These are phyloP conservation scores for Euphrasia confusa DNA, from an alignment of 257 asterid genomes.

Conservation along the genomic window DNA sequence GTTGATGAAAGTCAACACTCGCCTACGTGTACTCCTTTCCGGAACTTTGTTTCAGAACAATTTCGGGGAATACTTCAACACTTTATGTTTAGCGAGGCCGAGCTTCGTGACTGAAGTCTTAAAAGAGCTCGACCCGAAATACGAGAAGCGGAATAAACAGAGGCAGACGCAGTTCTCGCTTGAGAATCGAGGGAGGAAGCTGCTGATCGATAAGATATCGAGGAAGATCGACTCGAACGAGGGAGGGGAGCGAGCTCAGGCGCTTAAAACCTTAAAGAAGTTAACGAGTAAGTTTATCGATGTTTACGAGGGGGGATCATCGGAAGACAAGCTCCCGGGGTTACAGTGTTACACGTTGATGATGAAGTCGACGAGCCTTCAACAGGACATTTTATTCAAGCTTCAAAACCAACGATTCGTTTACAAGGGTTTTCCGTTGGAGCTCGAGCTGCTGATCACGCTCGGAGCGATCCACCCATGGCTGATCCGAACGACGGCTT, in stretches of 20 bases:
- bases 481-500: constrained; percentile 75
- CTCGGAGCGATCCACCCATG: constrained; percentile 98
- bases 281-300: constrained; percentile 77
- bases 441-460: constrained; percentile 77
- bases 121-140: constrained; percentile 81
- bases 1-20: constrained; percentile 83
- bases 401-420: constrained; percentile 77
- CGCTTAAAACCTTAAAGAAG: constrained; percentile 64
- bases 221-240: constrained; percentile 65
- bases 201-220: constrained; percentile 73
- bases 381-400: constrained; percentile 59
- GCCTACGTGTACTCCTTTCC: constrained; percentile 79
- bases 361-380: constrained; percentile 87
- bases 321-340: constrained; percentile 75
- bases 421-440: constrained; percentile 86
- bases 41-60: constrained; percentile 94
- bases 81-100: constrained; percentile 86
- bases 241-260: constrained; percentile 64
- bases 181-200: constrained; percentile 82
- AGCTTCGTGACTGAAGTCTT: constrained; percentile 72
- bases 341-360: constrained; percentile 86
- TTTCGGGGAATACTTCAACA: constrained; percentile 95
- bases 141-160: constrained; percentile 60
- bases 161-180: constrained; percentile 51
- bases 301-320: constrained; percentile 76